These are phyloP conservation scores for Lyophyllum semitale DNA, from an alignment of 768 basidiomycete species.

Conservation along the genomic window DNA sequence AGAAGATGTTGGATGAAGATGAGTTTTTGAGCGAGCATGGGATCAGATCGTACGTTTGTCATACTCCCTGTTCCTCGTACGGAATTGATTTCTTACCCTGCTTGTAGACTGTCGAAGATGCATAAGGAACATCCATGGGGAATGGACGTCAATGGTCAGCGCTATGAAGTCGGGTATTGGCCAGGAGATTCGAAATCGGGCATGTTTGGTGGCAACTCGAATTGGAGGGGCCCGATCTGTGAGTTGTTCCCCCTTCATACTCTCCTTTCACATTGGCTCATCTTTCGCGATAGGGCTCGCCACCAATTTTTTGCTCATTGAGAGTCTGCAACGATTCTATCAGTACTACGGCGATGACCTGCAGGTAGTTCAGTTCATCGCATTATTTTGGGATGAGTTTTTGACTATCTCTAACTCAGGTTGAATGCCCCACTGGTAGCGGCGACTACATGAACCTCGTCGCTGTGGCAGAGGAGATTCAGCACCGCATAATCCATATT, in stretches of 20 bases:
- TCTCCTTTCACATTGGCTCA: background rate
- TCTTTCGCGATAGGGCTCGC: conserved; percentile 71
- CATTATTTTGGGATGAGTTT: background rate
- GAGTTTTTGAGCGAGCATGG: conserved; percentile 97
- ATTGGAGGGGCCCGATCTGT: conserved; percentile 94
- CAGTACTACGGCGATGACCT: conserved; percentile 95
- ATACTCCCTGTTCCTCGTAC: background rate
- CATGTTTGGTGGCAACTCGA: conserved; percentile 99
- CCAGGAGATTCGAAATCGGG: conserved; percentile 96
- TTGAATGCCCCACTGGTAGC: conserved; percentile 95
- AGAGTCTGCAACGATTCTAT: conserved; percentile 95
- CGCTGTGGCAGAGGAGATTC: conserved; percentile 94
- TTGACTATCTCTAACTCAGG: conserved; percentile 31
- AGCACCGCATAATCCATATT: conserved; percentile 98
- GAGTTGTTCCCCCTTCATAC: conserved; percentile 29
- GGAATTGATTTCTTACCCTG: background rate
- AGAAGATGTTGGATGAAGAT: conserved; percentile 96
- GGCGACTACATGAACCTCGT: conserved; percentile 98
- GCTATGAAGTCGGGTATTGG: conserved; percentile 95
- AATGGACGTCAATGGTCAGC: conserved; percentile 90
- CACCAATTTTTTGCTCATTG: conserved; percentile 93
- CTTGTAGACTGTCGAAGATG: conserved; percentile 76
- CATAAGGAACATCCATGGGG: conserved; percentile 95
- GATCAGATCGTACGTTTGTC: conserved; percentile 78
- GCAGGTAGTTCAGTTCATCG: conserved; percentile 45